Base-by-base conservation (phyloP, 768 basidiomycete species). In the Tylopilus subfusipes region DNA sequence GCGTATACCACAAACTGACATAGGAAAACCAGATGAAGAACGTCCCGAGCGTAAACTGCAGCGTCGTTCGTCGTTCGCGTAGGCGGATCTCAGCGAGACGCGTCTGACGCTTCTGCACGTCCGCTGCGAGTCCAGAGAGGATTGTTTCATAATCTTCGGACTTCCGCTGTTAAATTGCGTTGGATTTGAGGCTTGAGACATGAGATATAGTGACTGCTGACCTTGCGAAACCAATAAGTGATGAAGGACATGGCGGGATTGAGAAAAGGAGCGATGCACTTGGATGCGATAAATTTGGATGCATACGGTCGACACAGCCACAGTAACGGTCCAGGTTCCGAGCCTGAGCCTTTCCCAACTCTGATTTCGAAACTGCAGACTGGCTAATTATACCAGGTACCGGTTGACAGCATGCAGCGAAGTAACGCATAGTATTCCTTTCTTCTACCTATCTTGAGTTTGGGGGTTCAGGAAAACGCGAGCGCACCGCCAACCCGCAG, bases 81-180 rank as follows among this genome's bases (percentile, higher is more conserved):
- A 90, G 72, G n/a, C 90, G 84, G 59, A 96, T 88, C 66, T 92
- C 92, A 2, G 86, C 83, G 16, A 94, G 81, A 54, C 81, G 79
- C 39, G 81, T 76, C 70, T 90, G 86, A 14, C 88, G 83, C 56
- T 86, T 83, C 64, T 84, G 80, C 52, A 94, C 86, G 64, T 88
- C 82, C 22, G 73, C 68, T 10, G 85, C 84, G 50, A 94, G 78
- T 42, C 74, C 70, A 22, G 85, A 79, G 27, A 94, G 81, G 53
- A 90, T 72, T 21, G 84, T 78, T 64, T 91, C 90, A 66, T 87
- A 91, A 74, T 94, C 86, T 61, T 90, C 87, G 18, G 66, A 49
- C 0, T 53, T 33, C 27, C 46, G 49, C 69, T 70, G 44, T 40
- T 12, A 9, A 13, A 22, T 42, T 34, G 19, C 16, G 34, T 25